Evolutionary conservation across 2,329 filamentous ascomycete species (phyloP), one percentile per base, ranked within the genome.

Genomic region (Paraphaeosphaeria sporulosa): DNA sequence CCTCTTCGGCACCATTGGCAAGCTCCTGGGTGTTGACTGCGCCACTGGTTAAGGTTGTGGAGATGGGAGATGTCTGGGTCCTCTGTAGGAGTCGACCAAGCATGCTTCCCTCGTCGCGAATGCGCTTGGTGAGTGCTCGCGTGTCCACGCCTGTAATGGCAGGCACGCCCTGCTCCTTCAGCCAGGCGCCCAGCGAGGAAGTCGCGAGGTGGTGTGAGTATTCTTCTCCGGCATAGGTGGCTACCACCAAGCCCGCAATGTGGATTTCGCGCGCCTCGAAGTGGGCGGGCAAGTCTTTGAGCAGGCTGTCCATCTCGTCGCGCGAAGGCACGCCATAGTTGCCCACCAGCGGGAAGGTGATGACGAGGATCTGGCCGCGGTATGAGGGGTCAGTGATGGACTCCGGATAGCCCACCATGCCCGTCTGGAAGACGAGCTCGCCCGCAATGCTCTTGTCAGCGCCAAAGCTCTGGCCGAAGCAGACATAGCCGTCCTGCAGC

Each of bases 391-490:
- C 92, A 62, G 92, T 94, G 71, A 95, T 86, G 50, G 90, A 96
- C 84, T 99, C 95, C 44, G 95, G 94, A 79, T 99, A 99, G 75
- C 95, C 95, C 71, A 98, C 95, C 94, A 98, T 97, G 80, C 95
- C 95, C 60, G 95, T 99, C 86, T 98, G 94, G 84, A 99, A 99
- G 81, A 99, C 95, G 78, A 99, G 86, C 85, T 99, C 95, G 79
- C 95, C 95, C 68, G 94, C 91, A 74, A 96, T 89, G 83, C 92
- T 97, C 86, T 94, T 97, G 75, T 92, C 86, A 65, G 94, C 94
- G 80, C 95, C 95, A 78, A 99, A 99, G 86, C 93, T 97, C 84
- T 92, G 93, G 71, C 95, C 95, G 78, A 96, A 92, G 85, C 93
- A 96, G 76, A 93, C 87, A 60, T 90, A 88, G 80, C 94, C 93